These are phyloP conservation scores for Nigrograna mackinnonii DNA, from an alignment of 2,329 filamentous ascomycete genomes.

Conservation along the genomic window DNA sequence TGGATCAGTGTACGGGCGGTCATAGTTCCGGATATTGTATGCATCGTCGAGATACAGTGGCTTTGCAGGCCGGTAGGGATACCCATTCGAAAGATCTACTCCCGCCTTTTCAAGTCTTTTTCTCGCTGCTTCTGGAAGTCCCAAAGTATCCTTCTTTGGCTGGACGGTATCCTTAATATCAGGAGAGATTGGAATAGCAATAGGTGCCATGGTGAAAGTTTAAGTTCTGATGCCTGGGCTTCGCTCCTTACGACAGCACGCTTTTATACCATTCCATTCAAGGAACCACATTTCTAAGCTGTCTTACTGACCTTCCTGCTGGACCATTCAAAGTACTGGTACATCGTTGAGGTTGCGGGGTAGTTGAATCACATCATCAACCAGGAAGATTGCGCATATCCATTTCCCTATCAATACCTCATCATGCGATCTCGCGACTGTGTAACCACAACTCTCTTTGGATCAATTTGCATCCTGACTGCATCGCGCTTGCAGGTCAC, in stretches of 20 bases:
- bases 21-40: conserved; percentile 62
- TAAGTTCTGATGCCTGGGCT: too few species aligned
- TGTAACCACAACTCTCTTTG: too few species aligned
- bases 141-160: conserved; percentile 67
- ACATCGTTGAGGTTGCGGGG: conserved; percentile 30
- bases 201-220: conserved; percentile 58
- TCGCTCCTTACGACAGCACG: too few species aligned
- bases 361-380: conserved; percentile 36
- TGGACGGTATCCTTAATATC: conserved; percentile 66
- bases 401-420: too few species aligned
- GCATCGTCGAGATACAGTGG: conserved; percentile 73
- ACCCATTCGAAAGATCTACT: conserved; percentile 70
- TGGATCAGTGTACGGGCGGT: conserved; percentile 37
- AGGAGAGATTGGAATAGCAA: conserved; percentile 56
- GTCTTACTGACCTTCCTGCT: too few species aligned
- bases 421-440: too few species aligned
- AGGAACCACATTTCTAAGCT: too few species aligned
- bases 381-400: conserved; percentile 34
- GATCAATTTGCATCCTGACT: too few species aligned
- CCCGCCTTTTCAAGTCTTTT: conserved; percentile 68
- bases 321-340: too few species aligned
- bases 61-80: conserved; percentile 69
- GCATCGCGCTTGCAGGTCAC: too few species aligned
- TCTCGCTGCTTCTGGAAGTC: conserved; percentile 61
- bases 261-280: too few species aligned